Base-by-base conservation (phyloP, 2,329 filamentous ascomycete species). In the Macrophomina tecta region DNA sequence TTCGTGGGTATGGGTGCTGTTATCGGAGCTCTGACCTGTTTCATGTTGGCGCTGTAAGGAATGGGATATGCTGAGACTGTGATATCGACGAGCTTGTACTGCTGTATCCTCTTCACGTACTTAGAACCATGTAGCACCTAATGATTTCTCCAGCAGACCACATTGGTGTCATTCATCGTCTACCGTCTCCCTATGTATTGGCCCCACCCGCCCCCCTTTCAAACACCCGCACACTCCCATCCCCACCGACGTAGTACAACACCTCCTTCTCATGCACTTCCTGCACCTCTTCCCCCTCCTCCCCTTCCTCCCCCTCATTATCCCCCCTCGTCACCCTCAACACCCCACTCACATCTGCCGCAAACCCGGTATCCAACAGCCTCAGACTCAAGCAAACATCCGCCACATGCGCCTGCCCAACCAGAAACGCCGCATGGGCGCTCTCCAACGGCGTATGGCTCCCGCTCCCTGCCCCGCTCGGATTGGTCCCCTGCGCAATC, bases 321-420 rank as follows among this genome's bases (percentile, higher is more conserved):
- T 81, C 82, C 3, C 89, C 89, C 52, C 84, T 83, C 18, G 91
- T 94, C 60, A 95, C 84, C 70, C 93, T 86, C 69, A 97, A 74
- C 51, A 97, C 93, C 2, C 94, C 94, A 79, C 92, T 97, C 38
- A 98, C 92, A 79, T 97, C 94, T 75, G 86, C 90, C 69, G 94
- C 94, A n/a, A 89, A 89, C 0, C 94, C 94, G 0, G 93, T 97
- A 74, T 97, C 93, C 68, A 98, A 78, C 73, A 90, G 85, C 63
- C 94, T 84, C 67, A 95, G 81, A 69, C 91, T 87, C 72, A 97
- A 79, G 3, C 94, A 85, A 69, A 86, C 82, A n/a, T 86, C 81
- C 8, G 93, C 92, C 72, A 88, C 85, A 76, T 97, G 93, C n/a
- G 90, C 91, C 69, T 90, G 79, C 5, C 86, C 86, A 42, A 93